Percentiles rank a stretch among this genome's conserved stretches.
Conservation (phyloP, 306 rosid genomes). For the Abrus precatorius region DNA sequence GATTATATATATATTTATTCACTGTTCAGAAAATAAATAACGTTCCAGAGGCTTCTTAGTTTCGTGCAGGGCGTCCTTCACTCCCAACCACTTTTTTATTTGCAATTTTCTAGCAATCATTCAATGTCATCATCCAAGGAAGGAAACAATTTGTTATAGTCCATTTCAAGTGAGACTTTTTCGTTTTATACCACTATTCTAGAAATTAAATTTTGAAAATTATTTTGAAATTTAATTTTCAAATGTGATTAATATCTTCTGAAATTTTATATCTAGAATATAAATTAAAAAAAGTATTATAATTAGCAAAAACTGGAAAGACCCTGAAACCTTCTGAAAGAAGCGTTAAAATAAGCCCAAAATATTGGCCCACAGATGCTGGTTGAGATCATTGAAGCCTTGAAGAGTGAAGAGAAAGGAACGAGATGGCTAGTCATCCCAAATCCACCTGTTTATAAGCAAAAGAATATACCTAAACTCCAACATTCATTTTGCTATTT, state of each 20-base stretch:
- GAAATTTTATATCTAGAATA: no score
- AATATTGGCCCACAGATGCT: not conserved
- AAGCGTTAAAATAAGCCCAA: constrained; percentile 4
- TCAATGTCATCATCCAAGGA: not conserved
- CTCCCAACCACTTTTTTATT: not conserved
- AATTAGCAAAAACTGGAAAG: not conserved
- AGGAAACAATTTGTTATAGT: not conserved
- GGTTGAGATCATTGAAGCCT: not conserved
- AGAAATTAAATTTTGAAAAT: no score
- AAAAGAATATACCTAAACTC: not conserved
- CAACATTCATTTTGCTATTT: not conserved
- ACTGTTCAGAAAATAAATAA: not conserved
- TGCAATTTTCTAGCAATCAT: constrained; percentile 4
- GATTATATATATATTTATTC: not conserved
- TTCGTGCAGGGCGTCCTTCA: not conserved
- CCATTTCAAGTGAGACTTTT: not conserved
- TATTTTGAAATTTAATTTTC: no score
- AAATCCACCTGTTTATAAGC: not conserved
- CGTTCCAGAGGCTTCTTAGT: constrained; percentile 24
- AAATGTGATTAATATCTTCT: no score
- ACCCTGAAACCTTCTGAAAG: not conserved
- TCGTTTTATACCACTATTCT: no score
- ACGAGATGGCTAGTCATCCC: not conserved
- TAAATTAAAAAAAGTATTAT: no score
- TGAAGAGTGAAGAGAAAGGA: not conserved